phyloP scores from a whole-genome alignment of 768 basidiomycete species.

The Phylloporus scabripes region DNA sequence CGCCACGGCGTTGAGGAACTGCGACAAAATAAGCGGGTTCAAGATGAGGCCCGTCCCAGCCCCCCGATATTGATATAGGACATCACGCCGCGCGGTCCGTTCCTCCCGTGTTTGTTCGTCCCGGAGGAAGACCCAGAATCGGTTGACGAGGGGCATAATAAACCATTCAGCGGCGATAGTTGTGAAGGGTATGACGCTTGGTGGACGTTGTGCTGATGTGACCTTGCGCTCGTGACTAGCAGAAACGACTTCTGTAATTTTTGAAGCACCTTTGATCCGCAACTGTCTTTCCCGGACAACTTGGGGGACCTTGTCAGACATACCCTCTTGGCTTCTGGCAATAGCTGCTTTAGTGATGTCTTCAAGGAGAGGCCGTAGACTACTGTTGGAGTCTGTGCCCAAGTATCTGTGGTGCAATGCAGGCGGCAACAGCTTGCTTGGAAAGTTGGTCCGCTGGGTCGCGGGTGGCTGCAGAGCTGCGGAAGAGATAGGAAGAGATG shows the following conservation, averaged over 20 bases:
- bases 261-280: constrained; percentile 48
- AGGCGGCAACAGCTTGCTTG: constrained; percentile 74
- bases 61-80: constrained; percentile 56
- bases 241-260: constrained; percentile 40
- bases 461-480: constrained; percentile 29
- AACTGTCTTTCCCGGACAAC: constrained; percentile 72
- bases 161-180: constrained; percentile 84
- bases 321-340: constrained; percentile 50
- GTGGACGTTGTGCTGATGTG: constrained; percentile 4
- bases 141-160: constrained; percentile 82
- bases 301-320: constrained; percentile 51
- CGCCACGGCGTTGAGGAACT: constrained; percentile 68
- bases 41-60: constrained; percentile 81
- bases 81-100: constrained; percentile 53
- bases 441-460: constrained; percentile 49
- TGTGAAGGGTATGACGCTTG: constrained; percentile 41
- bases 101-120: constrained; percentile 77
- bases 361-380: constrained; percentile 54
- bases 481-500: constrained; percentile 37
- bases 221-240: constrained; percentile 16
- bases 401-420: constrained; percentile 67
- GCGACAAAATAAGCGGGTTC: constrained; percentile 68
- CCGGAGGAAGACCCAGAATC: constrained; percentile 92
- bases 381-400: constrained; percentile 34
- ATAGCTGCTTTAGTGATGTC: constrained; percentile 60